Evolutionary conservation across 768 basidiomycete species (phyloP), one percentile per base, ranked within the genome.

Genomic region (Lentinus brumalis): DNA sequence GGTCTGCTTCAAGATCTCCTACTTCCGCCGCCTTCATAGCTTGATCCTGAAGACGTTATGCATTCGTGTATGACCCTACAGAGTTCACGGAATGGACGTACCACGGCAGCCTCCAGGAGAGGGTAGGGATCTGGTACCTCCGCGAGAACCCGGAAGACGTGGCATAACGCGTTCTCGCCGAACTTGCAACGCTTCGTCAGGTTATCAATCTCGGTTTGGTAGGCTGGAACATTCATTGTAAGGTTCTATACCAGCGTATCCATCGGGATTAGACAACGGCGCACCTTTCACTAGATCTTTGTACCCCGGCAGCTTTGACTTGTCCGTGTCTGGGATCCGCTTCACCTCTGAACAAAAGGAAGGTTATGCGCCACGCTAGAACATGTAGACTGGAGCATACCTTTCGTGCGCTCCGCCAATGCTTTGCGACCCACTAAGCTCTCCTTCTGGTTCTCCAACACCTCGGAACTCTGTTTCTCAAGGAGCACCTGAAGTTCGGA

Each of bases 371-470:
- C 16, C 45, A 59, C 2, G 15, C 14, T 21, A 55, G 31, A 5
- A 47, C 35, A 49, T 35, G 41, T 8, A 5, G 1, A 67, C 7
- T 35, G 7, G 35, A 35, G 35, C 73, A n/a, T n/a, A 92, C 96
- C 96, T 80, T 96, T 92, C 0, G 97, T 99, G 73, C 91, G 89
- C 77, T 98, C 97, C 1, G 96, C 93, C 21, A 99, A 81, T 56
- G 88, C 90, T 75, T 98, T 99, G 45, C 97, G 84, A 10, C 95
- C 95, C 3, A 99, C 81, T 47, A 98, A 82, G 65, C 91, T 94
- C 78, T 98, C 96, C 78, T 98, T 99, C 81, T 98, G 96, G 76
- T 96, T 96, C 81, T 98, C 95, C 21, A 99, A 96, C 14, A 99
- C 82, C 75, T 98, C 96, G 38, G 98, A 82, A 4, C 95, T 96